Percentiles rank a stretch among this genome's conserved stretches.
Evolutionary conservation across 306 rosid genomes (phyloP).

Genomic region (Lablab purpureus): DNA sequence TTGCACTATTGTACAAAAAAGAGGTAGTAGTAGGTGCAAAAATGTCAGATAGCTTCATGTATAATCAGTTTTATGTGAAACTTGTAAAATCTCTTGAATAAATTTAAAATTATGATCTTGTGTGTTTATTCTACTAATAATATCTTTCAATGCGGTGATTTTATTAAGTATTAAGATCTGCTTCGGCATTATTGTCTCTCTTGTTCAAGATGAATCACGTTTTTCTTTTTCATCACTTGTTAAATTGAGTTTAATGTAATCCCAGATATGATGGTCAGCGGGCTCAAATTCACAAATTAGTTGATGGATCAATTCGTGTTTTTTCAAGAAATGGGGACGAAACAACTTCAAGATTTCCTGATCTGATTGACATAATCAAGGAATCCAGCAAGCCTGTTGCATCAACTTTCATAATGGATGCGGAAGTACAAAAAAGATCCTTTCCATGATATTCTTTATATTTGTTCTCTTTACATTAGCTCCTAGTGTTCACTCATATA

Average conservation of each 20-base stretch:
- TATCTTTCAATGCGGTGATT: neutral
- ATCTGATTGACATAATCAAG: constrained; percentile 68
- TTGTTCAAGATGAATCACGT: constrained; percentile 5
- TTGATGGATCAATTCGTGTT: constrained; percentile 71
- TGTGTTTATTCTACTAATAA: neutral
- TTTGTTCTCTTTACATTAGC: constrained; percentile 27
- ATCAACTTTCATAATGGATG: constrained; percentile 76
- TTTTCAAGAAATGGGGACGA: constrained; percentile 94
- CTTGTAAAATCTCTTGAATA: constrained; percentile 7
- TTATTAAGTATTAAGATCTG: constrained; percentile 29
- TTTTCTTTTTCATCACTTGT: constrained; percentile 32
- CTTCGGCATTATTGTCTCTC: constrained; percentile 28
- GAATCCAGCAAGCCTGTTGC: constrained; percentile 74
- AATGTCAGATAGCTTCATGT: neutral
- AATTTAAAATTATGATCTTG: constrained; percentile 11
- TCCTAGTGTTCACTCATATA: constrained; percentile 33
- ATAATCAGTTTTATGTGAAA: constrained; percentile 21
- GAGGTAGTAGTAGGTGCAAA: constrained; percentile 16
- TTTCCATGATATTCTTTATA: constrained; percentile 5
- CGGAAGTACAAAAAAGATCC: constrained; percentile 64
- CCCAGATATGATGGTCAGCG: constrained; percentile 96
- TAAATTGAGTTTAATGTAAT: constrained; percentile 40
- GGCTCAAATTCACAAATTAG: constrained; percentile 89
- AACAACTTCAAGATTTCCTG: constrained; percentile 86
- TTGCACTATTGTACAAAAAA: constrained; percentile 14